phyloP scores from a whole-genome alignment of 192 early-diverging fungal species.

The Paraglomus occultum region DNA sequence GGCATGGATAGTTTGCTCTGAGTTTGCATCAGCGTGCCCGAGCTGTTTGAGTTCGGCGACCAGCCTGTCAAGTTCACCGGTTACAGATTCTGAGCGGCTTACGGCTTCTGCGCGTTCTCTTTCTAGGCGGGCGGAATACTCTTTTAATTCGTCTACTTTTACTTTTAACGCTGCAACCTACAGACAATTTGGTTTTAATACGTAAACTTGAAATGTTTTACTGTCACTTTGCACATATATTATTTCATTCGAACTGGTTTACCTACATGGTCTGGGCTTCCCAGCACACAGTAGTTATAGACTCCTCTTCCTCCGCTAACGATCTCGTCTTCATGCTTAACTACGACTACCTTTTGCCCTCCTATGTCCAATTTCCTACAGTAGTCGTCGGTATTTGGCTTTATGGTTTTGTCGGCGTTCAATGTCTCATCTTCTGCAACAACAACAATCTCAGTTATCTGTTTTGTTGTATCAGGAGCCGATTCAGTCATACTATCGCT shows the following conservation, averaged over 20 bases:
- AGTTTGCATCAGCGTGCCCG: constrained; percentile 1
- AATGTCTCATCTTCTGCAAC: not conserved
- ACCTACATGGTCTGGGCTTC: constrained; percentile 29
- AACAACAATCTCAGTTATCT: not conserved
- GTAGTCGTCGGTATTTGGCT: not conserved
- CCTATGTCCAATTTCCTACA: constrained; percentile 24
- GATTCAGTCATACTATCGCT: no score
- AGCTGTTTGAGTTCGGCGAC: constrained; percentile 19
- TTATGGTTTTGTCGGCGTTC: not conserved
- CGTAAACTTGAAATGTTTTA: not conserved
- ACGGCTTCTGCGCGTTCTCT: constrained; percentile 11
- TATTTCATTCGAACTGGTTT: not conserved
- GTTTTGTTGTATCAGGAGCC: no score
- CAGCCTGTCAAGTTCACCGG: constrained; percentile 21
- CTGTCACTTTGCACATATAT: not conserved
- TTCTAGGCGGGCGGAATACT: constrained; percentile 13
- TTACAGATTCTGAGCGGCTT: constrained; percentile 14
- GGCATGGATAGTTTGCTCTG: constrained; percentile 31
- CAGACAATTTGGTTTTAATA: not conserved
- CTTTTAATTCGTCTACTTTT: constrained; percentile 25
- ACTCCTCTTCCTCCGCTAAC: constrained; percentile 12
- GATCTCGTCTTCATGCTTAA: constrained; percentile 13
- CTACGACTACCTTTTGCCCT: constrained; percentile 26
- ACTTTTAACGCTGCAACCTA: constrained; percentile 28
- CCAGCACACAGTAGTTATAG: constrained; percentile 15